These are phyloP conservation scores for Linum trigynum DNA, from an alignment of 345 rosid species.

Conservation along the genomic window DNA sequence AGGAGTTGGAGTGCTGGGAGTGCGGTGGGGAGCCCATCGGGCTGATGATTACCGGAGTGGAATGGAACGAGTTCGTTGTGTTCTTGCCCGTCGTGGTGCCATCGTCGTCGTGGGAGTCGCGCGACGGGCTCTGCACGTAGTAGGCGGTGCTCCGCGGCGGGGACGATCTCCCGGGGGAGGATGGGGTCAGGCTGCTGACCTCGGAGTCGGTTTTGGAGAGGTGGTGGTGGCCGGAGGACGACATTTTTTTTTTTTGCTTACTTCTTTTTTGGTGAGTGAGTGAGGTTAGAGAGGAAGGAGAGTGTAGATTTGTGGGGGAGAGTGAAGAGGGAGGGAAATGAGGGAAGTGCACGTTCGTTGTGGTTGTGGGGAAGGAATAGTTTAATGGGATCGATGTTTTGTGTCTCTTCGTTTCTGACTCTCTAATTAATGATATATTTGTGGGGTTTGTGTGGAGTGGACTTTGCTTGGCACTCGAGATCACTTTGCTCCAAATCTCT, in stretches of 20 bases:
- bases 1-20: constrained; percentile 56
- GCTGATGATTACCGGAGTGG: constrained; percentile 50
- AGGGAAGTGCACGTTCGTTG: too few species aligned
- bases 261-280: too few species aligned
- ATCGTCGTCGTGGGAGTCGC: constrained; percentile 58
- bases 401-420: too few species aligned
- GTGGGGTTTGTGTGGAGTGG: too few species aligned
- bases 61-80: constrained; percentile 58
- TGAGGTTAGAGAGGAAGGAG: too few species aligned
- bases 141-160: constrained; percentile 42
- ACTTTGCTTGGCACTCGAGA: too few species aligned
- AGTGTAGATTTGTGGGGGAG: too few species aligned
- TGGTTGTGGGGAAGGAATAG: too few species aligned
- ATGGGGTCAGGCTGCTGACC: constrained; percentile 49
- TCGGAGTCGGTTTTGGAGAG: constrained; percentile 57
- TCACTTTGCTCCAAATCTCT: too few species aligned
- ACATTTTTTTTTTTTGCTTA: background rate
- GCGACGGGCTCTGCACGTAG: constrained; percentile 70
- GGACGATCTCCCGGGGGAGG: constrained; percentile 39
- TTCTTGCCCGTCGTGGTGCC: constrained; percentile 14
- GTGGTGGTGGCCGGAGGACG: constrained; percentile 21
- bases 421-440: too few species aligned
- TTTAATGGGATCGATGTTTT: too few species aligned
- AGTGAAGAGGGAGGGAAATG: too few species aligned
- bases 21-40: constrained; percentile 66